Percentiles rank a stretch among this genome's conserved stretches.
phyloP scores from a whole-genome alignment of 768 basidiomycete genomes.

The Auricularia auricula-judae region DNA sequence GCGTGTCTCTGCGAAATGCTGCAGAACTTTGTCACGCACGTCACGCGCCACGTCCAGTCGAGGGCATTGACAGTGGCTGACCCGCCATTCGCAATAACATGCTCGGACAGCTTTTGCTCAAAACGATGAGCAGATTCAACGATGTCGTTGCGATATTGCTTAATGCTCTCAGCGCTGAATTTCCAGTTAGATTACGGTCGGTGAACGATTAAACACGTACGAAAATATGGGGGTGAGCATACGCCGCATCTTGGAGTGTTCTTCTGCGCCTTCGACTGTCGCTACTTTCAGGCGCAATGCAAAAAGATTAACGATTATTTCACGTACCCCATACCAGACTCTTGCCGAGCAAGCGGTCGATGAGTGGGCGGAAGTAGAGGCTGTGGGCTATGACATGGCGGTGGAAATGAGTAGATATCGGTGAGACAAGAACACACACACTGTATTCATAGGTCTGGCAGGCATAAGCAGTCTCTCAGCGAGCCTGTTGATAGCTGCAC shows the following conservation, averaged over 20 bases:
- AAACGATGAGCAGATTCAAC: slow-evolving; percentile 6
- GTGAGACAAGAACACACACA: neutral
- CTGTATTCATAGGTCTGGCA: slow-evolving; percentile 10
- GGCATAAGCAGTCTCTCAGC: neutral
- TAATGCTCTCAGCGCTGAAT: slow-evolving; percentile 5
- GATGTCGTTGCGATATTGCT: slow-evolving; percentile 5
- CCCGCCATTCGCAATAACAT: neutral
- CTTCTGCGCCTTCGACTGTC: slow-evolving; percentile 21
- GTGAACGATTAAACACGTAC: slow-evolving; percentile 5
- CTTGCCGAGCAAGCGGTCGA: slow-evolving; percentile 23
- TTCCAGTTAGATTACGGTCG: neutral
- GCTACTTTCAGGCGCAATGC: neutral
- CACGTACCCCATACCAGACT: slow-evolving; percentile 23
- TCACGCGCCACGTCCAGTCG: slow-evolving; percentile 8
- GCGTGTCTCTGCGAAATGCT: neutral
- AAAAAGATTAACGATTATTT: neutral
- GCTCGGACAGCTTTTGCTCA: neutral
- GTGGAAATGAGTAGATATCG: neutral
- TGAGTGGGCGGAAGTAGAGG: slow-evolving; percentile 21
- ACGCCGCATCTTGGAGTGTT: slow-evolving; percentile 20
- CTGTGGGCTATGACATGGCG: slow-evolving; percentile 10
- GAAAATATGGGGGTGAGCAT: slow-evolving; percentile 13
- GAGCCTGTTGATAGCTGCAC: neutral
- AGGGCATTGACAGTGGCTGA: slow-evolving; percentile 8
- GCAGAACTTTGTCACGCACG: slow-evolving; percentile 2